Conservation (phyloP, 2,329 filamentous ascomycete species). For the Davidsoniella neocaledoniae region DNA sequence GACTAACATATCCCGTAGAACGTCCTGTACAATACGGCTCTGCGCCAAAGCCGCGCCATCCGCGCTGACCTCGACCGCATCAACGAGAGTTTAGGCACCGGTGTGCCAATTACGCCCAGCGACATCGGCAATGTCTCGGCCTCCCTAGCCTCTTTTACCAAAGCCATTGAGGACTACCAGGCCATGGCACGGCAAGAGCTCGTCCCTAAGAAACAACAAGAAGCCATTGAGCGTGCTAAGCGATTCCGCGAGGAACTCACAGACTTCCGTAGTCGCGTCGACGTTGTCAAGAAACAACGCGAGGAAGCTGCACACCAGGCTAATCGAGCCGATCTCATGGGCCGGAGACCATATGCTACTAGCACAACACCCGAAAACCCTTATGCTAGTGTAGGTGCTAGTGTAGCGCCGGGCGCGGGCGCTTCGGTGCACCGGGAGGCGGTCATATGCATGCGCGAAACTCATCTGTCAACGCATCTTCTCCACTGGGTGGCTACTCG, state of each 20-base stretch:
- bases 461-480: not conserved
- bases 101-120: slow-evolving; percentile 41
- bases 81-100: slow-evolving; percentile 38
- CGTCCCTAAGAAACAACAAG: slow-evolving; percentile 78
- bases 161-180: slow-evolving; percentile 86
- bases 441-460: slow-evolving; percentile 4
- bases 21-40: slow-evolving; percentile 67
- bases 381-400: slow-evolving; percentile 42
- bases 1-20: slow-evolving; percentile 29
- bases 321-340: slow-evolving; percentile 68
- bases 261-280: slow-evolving; percentile 64
- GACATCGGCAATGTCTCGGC: slow-evolving; percentile 55
- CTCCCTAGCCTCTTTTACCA: slow-evolving; percentile 62
- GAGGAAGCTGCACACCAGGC: slow-evolving; percentile 53
- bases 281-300: slow-evolving; percentile 55
- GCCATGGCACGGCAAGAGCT: slow-evolving; percentile 74
- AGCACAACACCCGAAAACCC: slow-evolving; percentile 76
- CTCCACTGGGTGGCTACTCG: slow-evolving; percentile 14
- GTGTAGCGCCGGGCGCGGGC: slow-evolving; percentile 12
- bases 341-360: slow-evolving; percentile 61
- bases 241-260: slow-evolving; percentile 70
- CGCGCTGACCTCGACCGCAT: slow-evolving; percentile 60
- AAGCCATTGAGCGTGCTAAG: slow-evolving; percentile 70
- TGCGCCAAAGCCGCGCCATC: slow-evolving; percentile 69
- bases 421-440: not conserved